Base-by-base conservation (phyloP, 2,329 filamentous ascomycete genomes). In the Drechmeria coniospora region DNA sequence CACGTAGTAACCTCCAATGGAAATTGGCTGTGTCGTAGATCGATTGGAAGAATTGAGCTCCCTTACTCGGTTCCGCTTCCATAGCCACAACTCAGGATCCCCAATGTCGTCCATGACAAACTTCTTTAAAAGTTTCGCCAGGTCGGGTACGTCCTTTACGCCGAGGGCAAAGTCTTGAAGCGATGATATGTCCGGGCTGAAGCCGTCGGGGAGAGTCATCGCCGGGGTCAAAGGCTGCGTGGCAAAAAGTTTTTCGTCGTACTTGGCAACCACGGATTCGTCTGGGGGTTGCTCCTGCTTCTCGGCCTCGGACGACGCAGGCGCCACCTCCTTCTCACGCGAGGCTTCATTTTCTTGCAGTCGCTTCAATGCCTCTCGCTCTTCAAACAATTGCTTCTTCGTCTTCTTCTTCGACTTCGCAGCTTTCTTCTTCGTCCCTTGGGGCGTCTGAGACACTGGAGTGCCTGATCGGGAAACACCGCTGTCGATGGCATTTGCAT, bases 321-420 rank as follows among this genome's bases (percentile, higher is more conserved):
- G 41, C 36, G 62, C 62, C 31, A 63, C 58, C 23, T 62, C 59
- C 22, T 39, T 31, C 3, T 32, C 43, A n/a, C 30, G 38, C 17
- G 36, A 44, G 49, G 59, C 29, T 46, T 58, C 40, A 54, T 39
- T 56, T 34, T 66, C 61, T 32, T 70, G 63, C 32, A 68, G 59
- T 33, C 61, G 58, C 37, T 72, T 72, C 30, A 71, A 52, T 8
- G 67, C 67, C 41, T 76, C 68, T 13, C 66, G 63, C 45, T 82
- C 75, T 44, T 79, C 74, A 25, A 78, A 67, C 3, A 80, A 49
- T 44, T 84, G 74, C 49, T 81, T 84, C 61, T 84, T 86, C 0
- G 76, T 69, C 51, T 80, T 83, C 58, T 70, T 82, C 59, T 81
- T 81, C 4, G 65, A 38, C 46, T 76, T 78, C 24, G 56, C 17